These are phyloP conservation scores for Oldenlandia corymbosa DNA, from an alignment of 257 asterid genomes.

Conservation along the genomic window DNA sequence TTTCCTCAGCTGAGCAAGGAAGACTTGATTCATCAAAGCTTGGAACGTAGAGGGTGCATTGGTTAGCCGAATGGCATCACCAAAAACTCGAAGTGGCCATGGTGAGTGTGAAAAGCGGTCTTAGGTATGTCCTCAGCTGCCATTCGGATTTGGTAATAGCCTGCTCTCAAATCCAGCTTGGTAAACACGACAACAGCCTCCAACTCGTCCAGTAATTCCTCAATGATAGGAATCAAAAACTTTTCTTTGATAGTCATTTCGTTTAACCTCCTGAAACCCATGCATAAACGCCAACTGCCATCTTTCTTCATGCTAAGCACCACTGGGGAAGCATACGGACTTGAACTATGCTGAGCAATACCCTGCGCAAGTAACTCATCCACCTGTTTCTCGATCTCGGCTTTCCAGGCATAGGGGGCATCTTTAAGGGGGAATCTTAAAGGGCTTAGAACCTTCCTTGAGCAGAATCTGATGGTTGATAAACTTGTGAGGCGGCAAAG, in stretches of 20 bases:
- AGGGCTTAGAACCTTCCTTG: neutral
- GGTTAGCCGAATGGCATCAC: neutral
- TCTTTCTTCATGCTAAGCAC: neutral
- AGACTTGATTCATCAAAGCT: neutral
- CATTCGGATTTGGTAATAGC: neutral
- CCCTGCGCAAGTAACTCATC: rapidly evolving
- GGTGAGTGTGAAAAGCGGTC: neutral
- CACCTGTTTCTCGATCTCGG: neutral
- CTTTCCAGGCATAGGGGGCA: neutral
- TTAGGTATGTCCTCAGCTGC: neutral
- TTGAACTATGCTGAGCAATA: neutral
- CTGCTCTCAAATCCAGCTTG: neutral
- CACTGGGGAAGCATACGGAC: neutral
- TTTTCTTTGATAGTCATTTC: neutral
- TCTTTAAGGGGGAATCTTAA: neutral
- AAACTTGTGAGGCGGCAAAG: neutral
- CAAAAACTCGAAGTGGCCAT: neutral
- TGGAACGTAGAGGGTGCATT: neutral
- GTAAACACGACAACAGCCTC: neutral
- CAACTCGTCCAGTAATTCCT: neutral
- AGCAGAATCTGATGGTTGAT: neutral
- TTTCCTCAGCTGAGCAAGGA: neutral
- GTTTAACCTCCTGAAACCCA: neutral
- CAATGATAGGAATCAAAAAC: neutral
- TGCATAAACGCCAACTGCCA: neutral